phyloP scores from a whole-genome alignment of 140 eudicot genomes.

The Ambrosia hybrid region DNA sequence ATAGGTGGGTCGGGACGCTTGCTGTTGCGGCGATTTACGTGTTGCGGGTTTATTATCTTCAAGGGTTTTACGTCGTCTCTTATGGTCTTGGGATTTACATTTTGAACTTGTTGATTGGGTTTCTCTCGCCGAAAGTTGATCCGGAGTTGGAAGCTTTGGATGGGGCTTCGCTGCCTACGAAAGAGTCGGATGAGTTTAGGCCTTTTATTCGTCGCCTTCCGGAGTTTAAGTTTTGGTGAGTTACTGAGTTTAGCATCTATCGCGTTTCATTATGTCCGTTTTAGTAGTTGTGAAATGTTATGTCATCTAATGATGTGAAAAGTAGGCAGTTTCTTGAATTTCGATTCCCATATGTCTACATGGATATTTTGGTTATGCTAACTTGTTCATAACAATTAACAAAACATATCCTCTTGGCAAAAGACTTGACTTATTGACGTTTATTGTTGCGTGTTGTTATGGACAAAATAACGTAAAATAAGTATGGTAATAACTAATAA shows the following conservation, averaged over 20 bases:
- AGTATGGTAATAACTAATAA: background rate
- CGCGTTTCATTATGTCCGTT: background rate
- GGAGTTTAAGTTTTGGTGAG: conserved; percentile 63
- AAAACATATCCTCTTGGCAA: background rate
- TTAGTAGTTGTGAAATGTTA: too few species aligned
- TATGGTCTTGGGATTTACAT: conserved; percentile 60
- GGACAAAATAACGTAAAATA: background rate
- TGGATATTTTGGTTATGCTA: conserved; percentile 6
- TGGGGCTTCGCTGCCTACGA: conserved; percentile 49
- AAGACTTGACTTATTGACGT: background rate
- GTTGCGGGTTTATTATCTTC: conserved; percentile 46
- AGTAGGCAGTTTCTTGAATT: background rate
- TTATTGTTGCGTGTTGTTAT: conserved; percentile 1
- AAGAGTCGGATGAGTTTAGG: conserved; percentile 57
- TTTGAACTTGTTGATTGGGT: conserved; percentile 60
- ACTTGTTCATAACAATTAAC: background rate
- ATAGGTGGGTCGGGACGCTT: conserved; percentile 63
- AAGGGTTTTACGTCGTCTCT: conserved; percentile 52
- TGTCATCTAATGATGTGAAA: background rate
- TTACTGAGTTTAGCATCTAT: conserved; percentile 29
- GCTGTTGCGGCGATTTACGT: conserved; percentile 40
- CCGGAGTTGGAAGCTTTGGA: conserved; percentile 59
- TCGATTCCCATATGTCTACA: background rate
- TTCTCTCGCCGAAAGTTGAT: conserved; percentile 61
- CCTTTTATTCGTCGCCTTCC: conserved; percentile 64